Percentiles rank a stretch among this genome's conserved stretches.
Evolutionary conservation across 306 rosid species (phyloP).

Genomic region (Sophora flavescens): DNA sequence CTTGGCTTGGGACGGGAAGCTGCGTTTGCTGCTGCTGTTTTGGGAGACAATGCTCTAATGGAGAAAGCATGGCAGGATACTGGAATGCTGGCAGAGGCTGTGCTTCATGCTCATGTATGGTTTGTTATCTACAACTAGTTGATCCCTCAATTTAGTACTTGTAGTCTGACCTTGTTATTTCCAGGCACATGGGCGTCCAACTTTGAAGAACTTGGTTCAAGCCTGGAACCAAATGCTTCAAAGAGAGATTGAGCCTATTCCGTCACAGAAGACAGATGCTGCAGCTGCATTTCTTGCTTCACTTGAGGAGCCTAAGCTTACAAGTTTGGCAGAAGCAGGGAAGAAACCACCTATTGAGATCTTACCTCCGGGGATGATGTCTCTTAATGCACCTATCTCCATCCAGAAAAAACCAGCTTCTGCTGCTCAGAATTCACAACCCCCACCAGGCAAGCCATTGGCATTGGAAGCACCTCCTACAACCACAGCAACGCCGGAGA

Average conservation of each 20-base stretch:
- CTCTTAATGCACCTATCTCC: constrained; percentile 75
- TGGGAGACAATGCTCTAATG: constrained; percentile 98
- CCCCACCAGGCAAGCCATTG: constrained; percentile 74
- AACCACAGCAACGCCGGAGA: constrained; percentile 51
- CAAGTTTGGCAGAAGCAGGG: constrained; percentile 93
- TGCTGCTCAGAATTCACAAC: constrained; percentile 64
- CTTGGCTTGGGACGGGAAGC: constrained; percentile 98
- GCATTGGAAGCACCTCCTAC: constrained; percentile 81
- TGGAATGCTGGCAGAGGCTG: constrained; percentile 99
- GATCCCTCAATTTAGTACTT: constrained; percentile 28
- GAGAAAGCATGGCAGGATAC: constrained; percentile 99
- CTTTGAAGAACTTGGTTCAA: constrained; percentile 89
- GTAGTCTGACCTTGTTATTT: constrained; percentile 49
- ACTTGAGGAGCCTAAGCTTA: constrained; percentile 93
- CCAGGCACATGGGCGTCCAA: constrained; percentile 98
- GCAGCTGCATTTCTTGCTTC: constrained; percentile 92
- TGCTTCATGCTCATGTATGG: constrained; percentile 96
- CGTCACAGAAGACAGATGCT: constrained; percentile 79
- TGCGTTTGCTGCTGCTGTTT: constrained; percentile 94
- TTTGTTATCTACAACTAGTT: constrained; percentile 7
- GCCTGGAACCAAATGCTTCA: constrained; percentile 93
- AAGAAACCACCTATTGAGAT: constrained; percentile 95
- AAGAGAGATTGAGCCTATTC: constrained; percentile 85
- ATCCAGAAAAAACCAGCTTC: constrained; percentile 76
- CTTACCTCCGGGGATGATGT: constrained; percentile 92